These are phyloP conservation scores for Albugo laibachii DNA, from an alignment of 352 stramenopile genomes.

Conservation along the genomic window DNA sequence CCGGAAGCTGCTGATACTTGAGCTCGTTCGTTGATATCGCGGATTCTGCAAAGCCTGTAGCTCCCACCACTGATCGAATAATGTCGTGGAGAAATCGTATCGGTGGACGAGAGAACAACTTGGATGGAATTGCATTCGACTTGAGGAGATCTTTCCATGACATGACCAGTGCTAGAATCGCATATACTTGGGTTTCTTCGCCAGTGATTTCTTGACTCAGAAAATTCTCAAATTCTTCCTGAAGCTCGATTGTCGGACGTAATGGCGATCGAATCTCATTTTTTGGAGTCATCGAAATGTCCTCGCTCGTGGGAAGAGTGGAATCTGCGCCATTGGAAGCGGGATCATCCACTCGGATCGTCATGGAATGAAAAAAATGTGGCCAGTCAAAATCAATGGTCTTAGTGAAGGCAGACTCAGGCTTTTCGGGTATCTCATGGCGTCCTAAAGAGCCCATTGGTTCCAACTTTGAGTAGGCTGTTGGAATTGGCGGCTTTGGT, in stretches of 20 bases:
- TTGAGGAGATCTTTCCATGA: constrained; percentile 66
- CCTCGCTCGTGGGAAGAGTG: no score
- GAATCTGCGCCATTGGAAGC: background rate
- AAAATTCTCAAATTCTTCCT: constrained; percentile 15
- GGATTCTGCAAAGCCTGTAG: constrained; percentile 32
- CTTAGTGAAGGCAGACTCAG: constrained; percentile 29
- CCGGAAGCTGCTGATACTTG: constrained; percentile 39
- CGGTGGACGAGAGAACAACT: constrained; percentile 52
- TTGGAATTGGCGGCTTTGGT: background rate
- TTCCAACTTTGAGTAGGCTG: no score
- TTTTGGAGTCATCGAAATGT: background rate
- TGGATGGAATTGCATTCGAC: constrained; percentile 31
- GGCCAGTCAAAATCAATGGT: constrained; percentile 55
- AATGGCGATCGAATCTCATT: constrained; percentile 28
- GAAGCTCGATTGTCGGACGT: constrained; percentile 14
- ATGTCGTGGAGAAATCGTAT: constrained; percentile 69
- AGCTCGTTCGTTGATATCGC: constrained; percentile 25
- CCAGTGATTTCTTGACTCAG: constrained; percentile 24
- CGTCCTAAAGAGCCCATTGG: constrained; percentile 1
- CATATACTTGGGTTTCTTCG: constrained; percentile 40
- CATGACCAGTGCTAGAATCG: constrained; percentile 39
- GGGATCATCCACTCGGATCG: constrained; percentile 7
- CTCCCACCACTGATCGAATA: constrained; percentile 43
- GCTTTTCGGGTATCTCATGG: constrained; percentile 32
- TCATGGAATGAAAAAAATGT: constrained; percentile 35